Percentiles rank a stretch among this genome's conserved stretches.
Evolutionary conservation across 192 early-diverging fungal species (phyloP).

Genomic region (Backusella morwellensis): DNA sequence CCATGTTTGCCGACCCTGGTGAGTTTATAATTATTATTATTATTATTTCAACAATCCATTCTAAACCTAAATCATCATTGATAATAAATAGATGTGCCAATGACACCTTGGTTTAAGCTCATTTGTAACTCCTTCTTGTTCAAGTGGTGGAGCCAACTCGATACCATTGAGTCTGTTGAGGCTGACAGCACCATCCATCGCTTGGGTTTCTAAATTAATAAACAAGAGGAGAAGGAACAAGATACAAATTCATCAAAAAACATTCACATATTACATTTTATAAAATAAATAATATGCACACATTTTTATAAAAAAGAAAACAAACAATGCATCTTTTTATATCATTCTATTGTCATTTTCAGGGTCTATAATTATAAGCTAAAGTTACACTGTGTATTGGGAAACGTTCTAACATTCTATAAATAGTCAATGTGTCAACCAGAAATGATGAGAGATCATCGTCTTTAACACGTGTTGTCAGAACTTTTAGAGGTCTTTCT

Average conservation of each 20-base stretch:
- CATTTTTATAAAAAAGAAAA: not conserved
- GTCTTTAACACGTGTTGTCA: constrained; percentile 1
- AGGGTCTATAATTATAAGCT: not conserved
- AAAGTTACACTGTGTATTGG: not conserved
- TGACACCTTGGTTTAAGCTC: constrained; percentile 97
- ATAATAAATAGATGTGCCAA: constrained; percentile 49
- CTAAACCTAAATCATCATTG: constrained; percentile 11
- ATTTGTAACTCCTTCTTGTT: constrained; percentile 93
- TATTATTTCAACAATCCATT: not conserved
- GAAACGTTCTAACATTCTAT: constrained; percentile 9
- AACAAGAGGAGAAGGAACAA: not conserved
- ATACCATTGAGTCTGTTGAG: constrained; percentile 56
- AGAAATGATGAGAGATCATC: not conserved
- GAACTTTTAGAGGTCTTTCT: not conserved
- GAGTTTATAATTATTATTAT: constrained; percentile 5
- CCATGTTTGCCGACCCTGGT: constrained; percentile 68
- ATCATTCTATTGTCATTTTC: not conserved
- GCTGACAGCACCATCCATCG: constrained; percentile 73
- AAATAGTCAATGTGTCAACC: constrained; percentile 5
- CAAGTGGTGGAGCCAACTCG: constrained; percentile 93
- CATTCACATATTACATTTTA: not conserved
- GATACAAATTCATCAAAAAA: not conserved
- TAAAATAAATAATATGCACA: constrained; percentile 5
- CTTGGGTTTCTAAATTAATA: constrained; percentile 31
- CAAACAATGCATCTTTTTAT: not conserved